Base-by-base conservation (phyloP, 2,329 filamentous ascomycete species). In the Dothideomycetes sp. region DNA sequence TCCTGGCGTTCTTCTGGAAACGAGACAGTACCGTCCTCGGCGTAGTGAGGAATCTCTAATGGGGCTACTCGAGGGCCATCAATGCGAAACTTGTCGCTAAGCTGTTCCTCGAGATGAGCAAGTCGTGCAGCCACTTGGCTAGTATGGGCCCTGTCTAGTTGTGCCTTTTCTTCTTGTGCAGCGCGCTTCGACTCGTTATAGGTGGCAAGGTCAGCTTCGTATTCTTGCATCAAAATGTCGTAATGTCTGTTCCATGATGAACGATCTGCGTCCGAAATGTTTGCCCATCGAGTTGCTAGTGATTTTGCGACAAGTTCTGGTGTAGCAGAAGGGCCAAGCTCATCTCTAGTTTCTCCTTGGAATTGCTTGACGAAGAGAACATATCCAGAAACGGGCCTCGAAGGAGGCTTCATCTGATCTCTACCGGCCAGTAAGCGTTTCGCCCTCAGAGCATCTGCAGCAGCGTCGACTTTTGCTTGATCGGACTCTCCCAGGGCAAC, bases 21-120 rank as follows among this genome's bases (percentile, higher is more conserved):
- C 10, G 47, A 51, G 11, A 52, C 41, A 31, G 49, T 46, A 4
- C 51, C 52, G 34, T 55, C 50, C n/a, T 45, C 42, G 24, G 47
- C 48, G 34, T 52, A 52, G 2, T 47, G 40, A 1, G 48, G 44
- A 16, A 46, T 46, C 32, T 53, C 50, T 9, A 50, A 32, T 7
- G 51, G 47, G 3, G 45, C 42, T 11, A 54, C 42, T 11, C 49
- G 46, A n/a, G 44, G 45, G 22, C 30, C 34, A 18, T 54, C 52
- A 11, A 43, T 36, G 24, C 43, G 48, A 32, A 52, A 51, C 29
- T 46, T 47, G 36, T 54, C 52, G 14, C 49, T 47, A 4, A 55
- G 41, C 34, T 55, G 51, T 35, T 52, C 52, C 34, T 54, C 54
- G 30, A 55, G 37, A 41, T 49, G 48, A 5, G 48, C 50, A 12